Evolutionary conservation across 495 filamentous ascomycete species (phyloP), one percentile per base, ranked within the genome.

Genomic region (Hypoxylon intermedium): DNA sequence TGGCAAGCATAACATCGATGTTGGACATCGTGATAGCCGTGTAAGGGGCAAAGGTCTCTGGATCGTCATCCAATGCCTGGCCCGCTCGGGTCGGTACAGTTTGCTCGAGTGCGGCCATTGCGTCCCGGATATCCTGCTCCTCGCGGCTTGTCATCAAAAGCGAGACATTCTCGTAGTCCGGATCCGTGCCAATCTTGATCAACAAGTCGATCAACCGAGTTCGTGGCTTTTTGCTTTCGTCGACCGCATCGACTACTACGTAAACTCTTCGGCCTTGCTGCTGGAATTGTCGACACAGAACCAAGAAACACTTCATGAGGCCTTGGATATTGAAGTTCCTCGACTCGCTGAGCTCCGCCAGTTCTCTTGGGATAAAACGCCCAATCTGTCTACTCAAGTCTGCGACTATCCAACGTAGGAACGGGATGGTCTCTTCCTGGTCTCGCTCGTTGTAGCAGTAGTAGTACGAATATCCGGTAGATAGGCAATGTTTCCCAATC

Each of bases 81-180:
- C 13, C 15, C 9, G 0, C 59, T 33, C 58, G n/a, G n/a, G 19
- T 62, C 50, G 12, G 30, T 9, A 4, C 9, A 12, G 30, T 33
- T 2, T 9, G 31, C 7, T 58, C 62, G 43, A 69, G 21, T 9
- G 12, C 13, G 0, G 16, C 11, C 54, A 77, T 68, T 2, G 34
- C 16, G 0, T 37, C 34, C 41, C 67, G 64, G 23, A 81, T 77
- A 37, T 79, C 78, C 6, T 16, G 20, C 19, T 80, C 73, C 13
- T 71, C 65, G 20, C 79, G 69, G 57, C 79, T 80, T 2, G 76
- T 77, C 36, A 68, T 68, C 16, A 79, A 52, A 6, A 79, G 37
- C 6, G 65, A 65, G n/a, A 82, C 53, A 16, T 73, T 74, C 2
- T 46, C 18, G 43, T 77, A 78, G 23, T 64, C 40, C 7, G 48